These are phyloP conservation scores for Tuber indicum DNA, from an alignment of 495 filamentous ascomycete genomes.

Conservation along the genomic window DNA sequence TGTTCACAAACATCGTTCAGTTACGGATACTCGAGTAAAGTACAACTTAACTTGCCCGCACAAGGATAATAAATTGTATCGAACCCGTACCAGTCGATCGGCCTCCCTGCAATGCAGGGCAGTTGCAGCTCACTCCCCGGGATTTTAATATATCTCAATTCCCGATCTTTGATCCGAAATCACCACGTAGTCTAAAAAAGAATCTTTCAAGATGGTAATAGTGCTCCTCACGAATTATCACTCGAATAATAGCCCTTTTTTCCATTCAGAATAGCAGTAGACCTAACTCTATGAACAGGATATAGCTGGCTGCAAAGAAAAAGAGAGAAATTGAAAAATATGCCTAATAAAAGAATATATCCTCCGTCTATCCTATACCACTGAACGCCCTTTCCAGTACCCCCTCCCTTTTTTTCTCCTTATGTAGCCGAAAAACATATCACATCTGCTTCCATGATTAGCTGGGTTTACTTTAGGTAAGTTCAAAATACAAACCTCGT, in stretches of 20 bases:
- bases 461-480: not conserved
- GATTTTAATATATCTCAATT: not conserved
- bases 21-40: too few species aligned
- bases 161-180: not conserved
- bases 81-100: not conserved
- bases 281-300: conserved; percentile 1
- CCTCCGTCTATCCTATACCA: not conserved
- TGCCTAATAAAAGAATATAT: not conserved
- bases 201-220: not conserved
- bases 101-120: not conserved
- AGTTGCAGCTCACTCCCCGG: not conserved
- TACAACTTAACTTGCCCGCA: not conserved
- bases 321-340: conserved; percentile 1
- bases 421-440: not conserved
- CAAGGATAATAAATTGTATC: too few species aligned
- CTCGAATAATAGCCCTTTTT: not conserved
- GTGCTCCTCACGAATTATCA: not conserved
- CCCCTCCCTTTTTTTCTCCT: not conserved
- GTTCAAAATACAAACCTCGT: not conserved
- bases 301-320: not conserved
- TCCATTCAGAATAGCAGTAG: not conserved
- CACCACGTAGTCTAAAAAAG: not conserved
- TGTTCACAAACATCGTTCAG: too few species aligned
- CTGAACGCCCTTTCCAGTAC: not conserved
- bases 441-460: not conserved